These are phyloP conservation scores for Wickerhamiella sorbophila DNA, from an alignment of 805 yeast genomes.

Conservation along the genomic window DNA sequence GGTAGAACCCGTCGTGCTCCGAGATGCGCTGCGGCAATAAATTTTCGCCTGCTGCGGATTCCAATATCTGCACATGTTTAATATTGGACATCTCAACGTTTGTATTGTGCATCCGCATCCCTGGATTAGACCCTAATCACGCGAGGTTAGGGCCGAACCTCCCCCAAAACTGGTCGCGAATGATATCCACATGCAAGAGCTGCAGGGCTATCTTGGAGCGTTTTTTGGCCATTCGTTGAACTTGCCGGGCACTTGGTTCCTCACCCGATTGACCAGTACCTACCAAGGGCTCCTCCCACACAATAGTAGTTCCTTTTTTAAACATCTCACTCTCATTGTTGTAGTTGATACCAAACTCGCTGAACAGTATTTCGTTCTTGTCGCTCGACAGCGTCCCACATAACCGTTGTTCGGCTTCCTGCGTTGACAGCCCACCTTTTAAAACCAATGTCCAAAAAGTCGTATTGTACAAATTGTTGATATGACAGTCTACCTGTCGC, in stretches of 20 bases:
- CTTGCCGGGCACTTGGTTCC: constrained; percentile 31
- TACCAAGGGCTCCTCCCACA: constrained; percentile 32
- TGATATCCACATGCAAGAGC: constrained; percentile 43
- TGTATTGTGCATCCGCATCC: too few species aligned
- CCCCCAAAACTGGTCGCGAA: constrained; percentile 51
- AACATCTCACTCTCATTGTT: constrained; percentile 80
- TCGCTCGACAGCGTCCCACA: constrained; percentile 67
- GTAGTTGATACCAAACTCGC: constrained; percentile 70
- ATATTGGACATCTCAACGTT: too few species aligned
- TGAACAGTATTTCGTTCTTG: constrained; percentile 76
- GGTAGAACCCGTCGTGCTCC: too few species aligned
- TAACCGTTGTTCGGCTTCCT: constrained; percentile 65
- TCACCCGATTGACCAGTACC: background rate
- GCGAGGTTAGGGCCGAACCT: background rate
- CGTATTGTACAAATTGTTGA: constrained; percentile 86
- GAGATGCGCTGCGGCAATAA: too few species aligned
- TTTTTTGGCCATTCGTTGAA: constrained; percentile 35
- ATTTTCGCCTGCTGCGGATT: too few species aligned
- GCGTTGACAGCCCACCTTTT: constrained; percentile 53
- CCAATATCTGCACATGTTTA: too few species aligned
- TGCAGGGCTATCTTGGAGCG: constrained; percentile 34
- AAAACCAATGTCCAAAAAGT: constrained; percentile 76
- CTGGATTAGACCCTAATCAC: too few species aligned
- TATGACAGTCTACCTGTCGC: constrained; percentile 94
- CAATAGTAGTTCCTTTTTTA: constrained; percentile 63